Evolutionary conservation across 148 eudicot species (phyloP).

Genomic region (Camellia sinensis): DNA sequence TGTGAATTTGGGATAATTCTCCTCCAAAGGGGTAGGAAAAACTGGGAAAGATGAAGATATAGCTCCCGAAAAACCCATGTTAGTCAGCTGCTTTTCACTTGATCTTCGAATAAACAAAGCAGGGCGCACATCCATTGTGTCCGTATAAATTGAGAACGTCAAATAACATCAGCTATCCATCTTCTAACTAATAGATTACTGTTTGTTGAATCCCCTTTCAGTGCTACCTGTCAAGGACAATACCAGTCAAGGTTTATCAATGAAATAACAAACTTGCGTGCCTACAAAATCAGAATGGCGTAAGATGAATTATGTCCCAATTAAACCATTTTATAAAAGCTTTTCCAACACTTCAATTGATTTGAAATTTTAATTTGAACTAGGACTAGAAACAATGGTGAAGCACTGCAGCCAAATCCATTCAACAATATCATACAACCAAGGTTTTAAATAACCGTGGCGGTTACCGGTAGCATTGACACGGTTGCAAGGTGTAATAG

Average conservation of each 20-base stretch:
- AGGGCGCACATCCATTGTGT: constrained; percentile 44
- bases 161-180: constrained; percentile 8
- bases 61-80: constrained; percentile 33
- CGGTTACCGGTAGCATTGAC: too few species aligned
- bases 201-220: neutral
- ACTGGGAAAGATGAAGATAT: constrained; percentile 11
- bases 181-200: neutral
- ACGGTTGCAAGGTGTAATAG: too few species aligned
- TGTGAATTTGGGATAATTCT: constrained; percentile 36
- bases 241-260: neutral
- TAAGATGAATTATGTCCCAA: neutral
- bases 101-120: constrained; percentile 43
- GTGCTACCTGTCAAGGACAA: neutral
- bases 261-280: neutral
- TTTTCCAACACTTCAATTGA: neutral
- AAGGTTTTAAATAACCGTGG: too few species aligned
- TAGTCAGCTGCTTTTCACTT: constrained; percentile 33
- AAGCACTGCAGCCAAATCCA: neutral
- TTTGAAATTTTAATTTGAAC: neutral
- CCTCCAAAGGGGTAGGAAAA: constrained; percentile 33
- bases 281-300: neutral
- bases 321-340: neutral
- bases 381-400: neutral
- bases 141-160: constrained; percentile 33
- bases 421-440: neutral